These are phyloP conservation scores for Mortierella sp. DNA, from an alignment of 371 early-diverging fungal species.

Conservation along the genomic window DNA sequence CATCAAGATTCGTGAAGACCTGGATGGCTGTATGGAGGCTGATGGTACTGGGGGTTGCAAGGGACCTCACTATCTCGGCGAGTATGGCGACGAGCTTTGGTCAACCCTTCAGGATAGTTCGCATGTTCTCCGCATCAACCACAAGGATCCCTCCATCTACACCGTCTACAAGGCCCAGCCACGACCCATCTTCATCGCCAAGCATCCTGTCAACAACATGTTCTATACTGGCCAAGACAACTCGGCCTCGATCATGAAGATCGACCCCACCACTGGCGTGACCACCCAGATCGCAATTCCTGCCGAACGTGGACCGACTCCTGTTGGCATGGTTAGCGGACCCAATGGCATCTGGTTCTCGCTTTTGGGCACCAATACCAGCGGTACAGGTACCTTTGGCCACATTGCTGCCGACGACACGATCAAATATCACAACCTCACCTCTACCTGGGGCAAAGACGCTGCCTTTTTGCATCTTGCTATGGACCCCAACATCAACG, in stretches of 20 bases:
- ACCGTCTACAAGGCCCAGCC: slow-evolving; percentile 11
- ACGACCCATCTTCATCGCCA: slow-evolving; percentile 28
- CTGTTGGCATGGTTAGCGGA: slow-evolving; percentile 33
- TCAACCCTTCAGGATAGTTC: slow-evolving; percentile 24
- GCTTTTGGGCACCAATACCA: slow-evolving; percentile 11
- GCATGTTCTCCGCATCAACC: slow-evolving; percentile 32
- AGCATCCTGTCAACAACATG: slow-evolving; percentile 20
- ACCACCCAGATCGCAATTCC: slow-evolving; percentile 13
- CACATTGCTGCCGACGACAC: slow-evolving; percentile 13
- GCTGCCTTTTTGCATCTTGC: slow-evolving; percentile 32
- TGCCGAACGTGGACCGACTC: slow-evolving; percentile 14
- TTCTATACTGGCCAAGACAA: slow-evolving; percentile 35
- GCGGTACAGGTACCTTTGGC: slow-evolving; percentile 37
- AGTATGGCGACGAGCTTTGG: slow-evolving; percentile 39
- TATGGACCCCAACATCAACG: slow-evolving; percentile 13
- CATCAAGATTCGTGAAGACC: no score
- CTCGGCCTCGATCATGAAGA: slow-evolving; percentile 19
- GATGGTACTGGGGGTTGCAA: no score
- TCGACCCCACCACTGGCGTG: slow-evolving; percentile 4
- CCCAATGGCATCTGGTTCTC: slow-evolving; percentile 37
- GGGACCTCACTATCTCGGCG: slow-evolving; percentile 46
- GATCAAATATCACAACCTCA: slow-evolving; percentile 18
- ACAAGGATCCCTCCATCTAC: slow-evolving; percentile 8
- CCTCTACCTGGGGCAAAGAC: background rate
- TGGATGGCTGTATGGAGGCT: no score